phyloP scores from a whole-genome alignment of 1,284 basidiomycete species.

The Kalmanozyma brasiliensis region DNA sequence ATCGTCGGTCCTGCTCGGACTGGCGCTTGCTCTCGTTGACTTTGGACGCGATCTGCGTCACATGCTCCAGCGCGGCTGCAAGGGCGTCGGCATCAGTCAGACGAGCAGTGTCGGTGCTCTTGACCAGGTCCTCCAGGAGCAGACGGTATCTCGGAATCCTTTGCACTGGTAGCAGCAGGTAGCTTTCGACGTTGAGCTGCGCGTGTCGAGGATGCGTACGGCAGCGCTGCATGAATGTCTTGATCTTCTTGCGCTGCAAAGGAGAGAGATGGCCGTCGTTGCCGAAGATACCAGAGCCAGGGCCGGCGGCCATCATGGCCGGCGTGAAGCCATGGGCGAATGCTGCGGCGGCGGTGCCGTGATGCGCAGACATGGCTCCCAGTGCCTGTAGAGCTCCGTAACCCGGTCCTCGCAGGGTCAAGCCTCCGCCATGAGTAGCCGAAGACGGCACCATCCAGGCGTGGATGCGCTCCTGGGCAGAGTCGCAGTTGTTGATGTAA shows the following conservation, averaged over 20 bases:
- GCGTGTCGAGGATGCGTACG: constrained; percentile 79
- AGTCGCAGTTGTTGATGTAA: constrained; percentile 66
- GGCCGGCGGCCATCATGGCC: constrained; percentile 8
- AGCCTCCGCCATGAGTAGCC: constrained; percentile 39
- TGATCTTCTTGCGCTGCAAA: constrained; percentile 55
- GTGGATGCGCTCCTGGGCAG: constrained; percentile 44
- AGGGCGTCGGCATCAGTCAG: constrained; percentile 42
- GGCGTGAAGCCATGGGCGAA: constrained; percentile 5
- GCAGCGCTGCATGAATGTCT: constrained; percentile 64
- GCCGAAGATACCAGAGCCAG: constrained; percentile 13
- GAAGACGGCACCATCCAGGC: constrained; percentile 42
- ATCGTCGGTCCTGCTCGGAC: constrained; percentile 51
- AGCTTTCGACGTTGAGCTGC: constrained; percentile 95
- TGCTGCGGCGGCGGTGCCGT: constrained; percentile 22
- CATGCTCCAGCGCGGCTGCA: constrained; percentile 55
- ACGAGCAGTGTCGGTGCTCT: constrained; percentile 49
- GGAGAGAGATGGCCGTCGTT: constrained; percentile 24
- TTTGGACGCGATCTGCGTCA: constrained; percentile 60
- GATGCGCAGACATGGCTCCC: constrained; percentile 26
- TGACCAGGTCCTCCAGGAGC: constrained; percentile 70
- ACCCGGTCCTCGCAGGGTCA: constrained; percentile 26
- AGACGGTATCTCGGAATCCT: constrained; percentile 94
- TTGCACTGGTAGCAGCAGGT: constrained; percentile 92
- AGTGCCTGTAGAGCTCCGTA: constrained; percentile 20
- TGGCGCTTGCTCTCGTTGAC: constrained; percentile 70